phyloP scores from a whole-genome alignment of 2,329 filamentous ascomycete genomes.

The Xenoacremonium recifei region DNA sequence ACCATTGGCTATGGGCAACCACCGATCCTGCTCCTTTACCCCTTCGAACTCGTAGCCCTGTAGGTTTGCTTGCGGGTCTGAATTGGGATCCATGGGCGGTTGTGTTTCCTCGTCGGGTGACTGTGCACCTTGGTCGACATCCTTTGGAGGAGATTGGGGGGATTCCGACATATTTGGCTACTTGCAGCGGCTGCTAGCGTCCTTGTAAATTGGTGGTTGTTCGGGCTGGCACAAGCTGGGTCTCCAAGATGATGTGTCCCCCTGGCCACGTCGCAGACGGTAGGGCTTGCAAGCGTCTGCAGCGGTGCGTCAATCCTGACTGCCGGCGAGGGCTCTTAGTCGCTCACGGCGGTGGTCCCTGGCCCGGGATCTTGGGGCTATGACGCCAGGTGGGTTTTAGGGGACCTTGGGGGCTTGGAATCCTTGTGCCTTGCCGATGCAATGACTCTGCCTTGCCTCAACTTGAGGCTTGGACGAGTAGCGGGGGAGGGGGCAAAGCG shows the following conservation, averaged over 20 bases:
- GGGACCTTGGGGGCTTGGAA: no score
- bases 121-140: constrained; percentile 90
- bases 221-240: constrained; percentile 55
- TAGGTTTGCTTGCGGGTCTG: constrained; percentile 75
- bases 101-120: constrained; percentile 91
- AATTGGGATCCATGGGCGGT: constrained; percentile 88
- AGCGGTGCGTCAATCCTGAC: constrained; percentile 53
- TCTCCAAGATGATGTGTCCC: constrained; percentile 57
- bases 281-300: constrained; percentile 55
- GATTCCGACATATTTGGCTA: constrained; percentile 89
- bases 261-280: constrained; percentile 60
- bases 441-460: constrained; percentile 5
- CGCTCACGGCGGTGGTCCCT: constrained; percentile 32
- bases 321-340: constrained; percentile 27
- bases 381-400: constrained; percentile 31
- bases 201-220: constrained; percentile 55
- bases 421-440: constrained; percentile 11
- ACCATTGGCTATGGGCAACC: constrained; percentile 99
- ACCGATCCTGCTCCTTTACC: constrained; percentile 98
- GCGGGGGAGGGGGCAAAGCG: constrained; percentile 7
- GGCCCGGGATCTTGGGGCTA: constrained; percentile 43
- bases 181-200: constrained; percentile 63
- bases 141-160: constrained; percentile 85
- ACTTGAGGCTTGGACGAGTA: constrained; percentile 8
- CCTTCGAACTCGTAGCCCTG: constrained; percentile 81